Conservation (phyloP, 202 grass and related monocot genomes). For the Panicum virgatum region DNA sequence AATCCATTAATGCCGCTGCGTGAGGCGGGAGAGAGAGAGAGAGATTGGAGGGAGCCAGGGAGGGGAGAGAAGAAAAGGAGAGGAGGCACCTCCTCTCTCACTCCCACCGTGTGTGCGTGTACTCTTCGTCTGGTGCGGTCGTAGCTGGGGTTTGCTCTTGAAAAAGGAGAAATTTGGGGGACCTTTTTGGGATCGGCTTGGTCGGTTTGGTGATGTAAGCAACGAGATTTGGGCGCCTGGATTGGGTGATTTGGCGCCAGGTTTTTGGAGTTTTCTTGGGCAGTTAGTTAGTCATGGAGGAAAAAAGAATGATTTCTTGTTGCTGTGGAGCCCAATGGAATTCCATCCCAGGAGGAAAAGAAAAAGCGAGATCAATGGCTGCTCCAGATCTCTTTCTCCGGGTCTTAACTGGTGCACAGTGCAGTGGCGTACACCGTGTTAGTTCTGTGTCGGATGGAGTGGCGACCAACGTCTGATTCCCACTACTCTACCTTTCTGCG, state of each 20-base stretch:
- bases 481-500: not conserved
- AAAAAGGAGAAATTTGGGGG: not conserved
- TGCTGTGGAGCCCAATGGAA: not conserved
- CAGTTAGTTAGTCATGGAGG: not conserved
- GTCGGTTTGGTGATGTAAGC: conserved; percentile 31
- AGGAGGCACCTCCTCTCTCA: not conserved
- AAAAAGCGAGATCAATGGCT: not conserved
- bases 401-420: not conserved
- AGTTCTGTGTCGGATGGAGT: not conserved
- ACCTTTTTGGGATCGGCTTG: conserved; percentile 7
- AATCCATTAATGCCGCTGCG: conserved; percentile 50
- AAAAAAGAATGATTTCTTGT: not conserved
- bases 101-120: not conserved
- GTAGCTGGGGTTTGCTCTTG: not conserved
- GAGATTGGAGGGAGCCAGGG: not conserved
- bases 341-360: not conserved
- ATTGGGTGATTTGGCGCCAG: conserved; percentile 15
- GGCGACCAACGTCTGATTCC: not conserved
- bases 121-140: not conserved
- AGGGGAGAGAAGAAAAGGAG: not conserved
- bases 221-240: conserved; percentile 28
- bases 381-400: not conserved
- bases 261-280: conserved; percentile 20
- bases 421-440: not conserved
- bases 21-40: conserved; percentile 17